phyloP scores from a whole-genome alignment of 805 yeast species.

The Candida boleticola region DNA sequence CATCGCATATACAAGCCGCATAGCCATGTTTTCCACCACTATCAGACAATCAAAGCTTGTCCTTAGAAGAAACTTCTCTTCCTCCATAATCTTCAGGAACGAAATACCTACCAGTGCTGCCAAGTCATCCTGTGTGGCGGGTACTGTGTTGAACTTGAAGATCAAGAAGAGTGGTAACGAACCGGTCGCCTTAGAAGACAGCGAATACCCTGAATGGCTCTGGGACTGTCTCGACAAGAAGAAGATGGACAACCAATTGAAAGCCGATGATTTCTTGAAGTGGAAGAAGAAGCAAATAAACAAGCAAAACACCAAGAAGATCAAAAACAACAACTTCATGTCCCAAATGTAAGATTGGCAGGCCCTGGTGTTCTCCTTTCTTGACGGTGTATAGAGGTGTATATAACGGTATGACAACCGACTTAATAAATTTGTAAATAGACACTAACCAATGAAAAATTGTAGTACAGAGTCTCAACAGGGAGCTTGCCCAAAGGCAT shows the following conservation, averaged over 20 bases:
- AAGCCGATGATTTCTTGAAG: conserved; percentile 57
- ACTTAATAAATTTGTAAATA: too few relatives aligned
- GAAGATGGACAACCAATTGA: conserved; percentile 55
- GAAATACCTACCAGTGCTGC: not conserved
- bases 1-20: too few relatives aligned
- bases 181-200: conserved; percentile 82
- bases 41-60: not conserved
- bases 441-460: too few relatives aligned
- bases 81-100: not conserved
- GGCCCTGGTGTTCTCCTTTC: too few relatives aligned
- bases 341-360: conserved; percentile 50
- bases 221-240: conserved; percentile 79
- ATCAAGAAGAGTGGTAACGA: conserved; percentile 80
- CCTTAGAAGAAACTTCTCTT: not conserved
- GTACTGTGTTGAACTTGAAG: conserved; percentile 71
- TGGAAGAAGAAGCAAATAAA: conserved; percentile 69
- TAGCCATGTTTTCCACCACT: not conserved
- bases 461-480: too few relatives aligned
- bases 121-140: conserved; percentile 49
- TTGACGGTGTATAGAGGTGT: too few relatives aligned
- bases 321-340: conserved; percentile 78
- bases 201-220: conserved; percentile 92
- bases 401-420: not conserved
- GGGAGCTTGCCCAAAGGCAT: too few relatives aligned
- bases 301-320: conserved; percentile 61